Percentiles rank a stretch among this genome's conserved stretches.
phyloP scores from a whole-genome alignment of 225 moss, liverwort and hornwort species.

The Takakia lepidozioides region DNA sequence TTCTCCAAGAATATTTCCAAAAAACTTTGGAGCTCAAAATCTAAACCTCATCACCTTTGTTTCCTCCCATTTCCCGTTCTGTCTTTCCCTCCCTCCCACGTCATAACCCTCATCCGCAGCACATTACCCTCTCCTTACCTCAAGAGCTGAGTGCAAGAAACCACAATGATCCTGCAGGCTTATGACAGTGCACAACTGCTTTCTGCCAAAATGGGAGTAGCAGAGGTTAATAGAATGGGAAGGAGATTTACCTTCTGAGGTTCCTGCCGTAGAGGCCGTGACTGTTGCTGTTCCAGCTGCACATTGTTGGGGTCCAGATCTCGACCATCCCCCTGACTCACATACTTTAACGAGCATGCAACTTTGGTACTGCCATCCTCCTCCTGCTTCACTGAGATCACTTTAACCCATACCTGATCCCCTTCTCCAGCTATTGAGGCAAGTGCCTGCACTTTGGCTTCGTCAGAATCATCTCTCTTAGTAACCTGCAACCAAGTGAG shows the following conservation, averaged over 20 bases:
- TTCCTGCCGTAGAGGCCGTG: conserved; percentile 59
- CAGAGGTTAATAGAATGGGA: too few species aligned
- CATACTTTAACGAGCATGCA: conserved; percentile 80
- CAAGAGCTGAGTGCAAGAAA: too few species aligned
- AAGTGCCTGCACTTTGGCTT: conserved; percentile 62
- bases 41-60: too few species aligned
- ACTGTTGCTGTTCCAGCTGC: conserved; percentile 59
- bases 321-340: conserved; percentile 62
- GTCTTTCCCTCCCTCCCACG: too few species aligned
- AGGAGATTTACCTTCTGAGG: conserved; percentile 57
- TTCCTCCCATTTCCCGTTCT: too few species aligned
- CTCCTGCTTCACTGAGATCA: conserved; percentile 63
- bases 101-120: too few species aligned
- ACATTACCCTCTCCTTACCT: too few species aligned
- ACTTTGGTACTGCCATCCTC: conserved; percentile 62
- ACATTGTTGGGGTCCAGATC: conserved; percentile 82
- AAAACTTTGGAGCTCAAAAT: too few species aligned
- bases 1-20: too few species aligned
- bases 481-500: conserved; percentile 31
- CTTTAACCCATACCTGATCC: conserved; percentile 77
- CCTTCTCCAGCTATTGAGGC: conserved; percentile 58
- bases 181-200: too few species aligned
- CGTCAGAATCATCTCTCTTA: conserved; percentile 70
- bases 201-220: too few species aligned
- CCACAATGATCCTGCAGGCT: too few species aligned